Conservation (phyloP, 2,329 filamentous ascomycete genomes). For the Scolecobasidium constrictum region DNA sequence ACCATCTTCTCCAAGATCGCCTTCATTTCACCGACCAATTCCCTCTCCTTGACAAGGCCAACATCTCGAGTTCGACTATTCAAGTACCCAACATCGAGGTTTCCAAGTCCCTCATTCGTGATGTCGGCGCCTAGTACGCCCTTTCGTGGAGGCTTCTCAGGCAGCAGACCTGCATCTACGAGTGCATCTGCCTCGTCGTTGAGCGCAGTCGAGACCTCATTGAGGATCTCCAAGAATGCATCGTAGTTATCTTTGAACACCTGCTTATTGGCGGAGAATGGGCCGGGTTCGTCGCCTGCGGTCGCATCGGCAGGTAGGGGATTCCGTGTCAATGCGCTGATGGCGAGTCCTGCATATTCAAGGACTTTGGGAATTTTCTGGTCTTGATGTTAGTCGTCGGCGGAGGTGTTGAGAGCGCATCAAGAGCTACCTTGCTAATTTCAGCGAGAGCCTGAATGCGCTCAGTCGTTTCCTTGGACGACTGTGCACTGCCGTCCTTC, state of each 20-base stretch:
- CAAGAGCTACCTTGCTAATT: slow-evolving; percentile 15
- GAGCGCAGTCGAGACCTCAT: not conserved
- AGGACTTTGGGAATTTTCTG: slow-evolving; percentile 45
- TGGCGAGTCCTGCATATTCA: slow-evolving; percentile 47
- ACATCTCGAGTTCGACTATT: slow-evolving; percentile 79
- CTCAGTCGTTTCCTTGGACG: not conserved
- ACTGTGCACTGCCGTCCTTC: not conserved
- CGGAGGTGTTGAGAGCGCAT: too few species aligned
- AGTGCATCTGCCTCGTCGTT: slow-evolving; percentile 59
- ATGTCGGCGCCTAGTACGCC: slow-evolving; percentile 14
- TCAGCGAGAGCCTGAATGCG: slow-evolving; percentile 16
- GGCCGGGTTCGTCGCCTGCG: slow-evolving; percentile 10
- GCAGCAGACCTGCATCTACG: slow-evolving; percentile 70
- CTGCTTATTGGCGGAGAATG: slow-evolving; percentile 24
- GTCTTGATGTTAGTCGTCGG: too few species aligned
- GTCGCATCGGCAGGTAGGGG: slow-evolving; percentile 19
- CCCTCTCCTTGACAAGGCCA: slow-evolving; percentile 71
- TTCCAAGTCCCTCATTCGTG: slow-evolving; percentile 36
- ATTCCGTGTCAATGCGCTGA: slow-evolving; percentile 51
- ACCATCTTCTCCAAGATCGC: slow-evolving; percentile 35
- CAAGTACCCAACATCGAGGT: slow-evolving; percentile 75
- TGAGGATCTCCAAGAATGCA: not conserved
- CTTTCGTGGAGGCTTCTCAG: slow-evolving; percentile 11
- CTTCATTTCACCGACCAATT: slow-evolving; percentile 59
- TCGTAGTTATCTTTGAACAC: slow-evolving; percentile 42